Conservation (phyloP, 345 rosid species). For the Eucalyptus cloeziana region DNA sequence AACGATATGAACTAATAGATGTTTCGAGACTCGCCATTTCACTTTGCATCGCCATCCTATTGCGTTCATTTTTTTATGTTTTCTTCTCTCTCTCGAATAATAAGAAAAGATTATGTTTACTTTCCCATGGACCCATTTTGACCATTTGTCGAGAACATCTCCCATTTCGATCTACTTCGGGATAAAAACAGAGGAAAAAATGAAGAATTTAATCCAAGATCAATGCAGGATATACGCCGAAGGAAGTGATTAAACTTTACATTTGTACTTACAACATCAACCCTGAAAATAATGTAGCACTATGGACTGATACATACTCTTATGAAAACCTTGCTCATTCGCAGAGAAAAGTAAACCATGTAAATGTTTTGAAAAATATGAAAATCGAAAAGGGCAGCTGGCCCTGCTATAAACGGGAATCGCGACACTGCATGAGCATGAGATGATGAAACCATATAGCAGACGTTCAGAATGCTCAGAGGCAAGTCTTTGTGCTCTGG, state of each 20-base stretch:
- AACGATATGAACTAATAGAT: not conserved
- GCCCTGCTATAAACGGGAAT: not conserved
- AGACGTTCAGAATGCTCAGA: not conserved
- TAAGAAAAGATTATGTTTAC: not conserved
- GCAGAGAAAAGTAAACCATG: not conserved
- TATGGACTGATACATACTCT: not conserved
- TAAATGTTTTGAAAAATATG: not conserved
- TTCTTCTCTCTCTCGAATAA: not conserved
- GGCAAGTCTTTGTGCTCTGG: not conserved
- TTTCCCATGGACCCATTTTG: not conserved
- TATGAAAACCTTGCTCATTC: not conserved
- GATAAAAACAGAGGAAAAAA: not conserved
- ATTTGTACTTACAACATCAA: not conserved
- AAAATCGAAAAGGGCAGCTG: not conserved
- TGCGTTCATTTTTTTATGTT: not conserved
- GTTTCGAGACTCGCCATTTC: not conserved
- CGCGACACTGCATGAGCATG: not conserved
- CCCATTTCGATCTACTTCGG: not conserved
- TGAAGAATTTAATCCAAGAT: not conserved
- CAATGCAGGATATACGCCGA: not conserved
- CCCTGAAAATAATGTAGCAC: not conserved
- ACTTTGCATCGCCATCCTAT: not conserved
- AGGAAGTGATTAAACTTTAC: not conserved
- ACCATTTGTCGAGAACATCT: not conserved
- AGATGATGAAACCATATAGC: not conserved